Evolutionary conservation across 164 flowering plant species (phyloP), one percentile per base, ranked within the genome.

Genomic region (Sextonia rubra): DNA sequence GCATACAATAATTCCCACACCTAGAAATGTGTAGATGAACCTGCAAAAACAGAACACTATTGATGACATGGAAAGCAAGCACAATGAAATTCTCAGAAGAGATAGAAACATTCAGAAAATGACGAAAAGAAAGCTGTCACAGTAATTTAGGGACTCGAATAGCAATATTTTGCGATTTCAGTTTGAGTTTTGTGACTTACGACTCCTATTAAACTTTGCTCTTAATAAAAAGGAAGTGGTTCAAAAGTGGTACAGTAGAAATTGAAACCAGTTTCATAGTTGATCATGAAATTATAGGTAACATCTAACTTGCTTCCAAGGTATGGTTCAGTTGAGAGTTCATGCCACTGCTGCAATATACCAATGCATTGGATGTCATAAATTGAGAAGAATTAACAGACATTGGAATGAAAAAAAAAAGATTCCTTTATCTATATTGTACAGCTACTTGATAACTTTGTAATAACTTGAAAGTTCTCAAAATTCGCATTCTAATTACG

Each of bases 21-120:
- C 84, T 26, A 87, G 71, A 78, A 79, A 84, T 60, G 83, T 73
- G 70, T 77, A 80, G 77, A 87, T 81, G 74, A 87, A 87, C 91
- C 91, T 87, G 87, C 66, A 67, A 63, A 63, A 76, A 27, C 68
- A 18, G 69, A 2, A 56, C 14, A 55, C 18, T 66, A 49, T 9
- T 60, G 65, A 3, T 60, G 24, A 9, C 9, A 52, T 30, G 58
- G 58, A 52, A 52, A 52, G 4, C n/a, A 52, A 20, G 58, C 1
- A 12, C 17, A 52, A 20, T 15, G 58, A 4, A 20, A 20, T 15
- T 5, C n/a, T 17, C 4, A 3, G 58, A 52, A 20, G n/a, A 52
- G n/a, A 52, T 4, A 52, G n/a, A 52, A 20, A 52, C 17, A 52
- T 3, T 18, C 14, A 15, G n/a, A 52, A 52, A 5, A 52, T 37